A percentile compares a stretch with the other conserved stretches of the same genome.
These are phyloP conservation scores for Quercus mongolica DNA, from an alignment of 306 rosid species.

Conservation along the genomic window DNA sequence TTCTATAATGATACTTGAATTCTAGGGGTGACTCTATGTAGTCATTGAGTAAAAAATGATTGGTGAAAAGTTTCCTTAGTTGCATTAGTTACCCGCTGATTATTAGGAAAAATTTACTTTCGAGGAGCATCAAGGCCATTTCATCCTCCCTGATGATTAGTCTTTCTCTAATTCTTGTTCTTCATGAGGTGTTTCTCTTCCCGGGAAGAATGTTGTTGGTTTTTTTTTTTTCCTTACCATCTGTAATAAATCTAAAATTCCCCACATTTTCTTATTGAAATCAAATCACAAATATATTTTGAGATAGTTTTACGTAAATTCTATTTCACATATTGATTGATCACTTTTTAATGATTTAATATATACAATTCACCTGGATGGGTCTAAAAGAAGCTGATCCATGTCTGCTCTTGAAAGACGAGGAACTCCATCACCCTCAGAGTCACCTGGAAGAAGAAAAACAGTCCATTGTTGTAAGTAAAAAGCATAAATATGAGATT, in stretches of 20 bases:
- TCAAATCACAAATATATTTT: background rate
- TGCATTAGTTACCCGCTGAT: background rate
- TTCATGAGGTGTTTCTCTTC: background rate
- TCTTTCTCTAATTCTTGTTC: background rate
- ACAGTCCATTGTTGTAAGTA: background rate
- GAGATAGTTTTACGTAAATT: background rate
- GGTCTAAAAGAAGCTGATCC: slow-evolving; percentile 63
- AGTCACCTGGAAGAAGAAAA: slow-evolving; percentile 35
- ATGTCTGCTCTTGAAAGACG: slow-evolving; percentile 42
- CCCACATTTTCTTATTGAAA: background rate
- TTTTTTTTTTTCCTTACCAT: background rate
- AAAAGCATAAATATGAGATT: background rate
- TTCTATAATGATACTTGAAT: too few species aligned
- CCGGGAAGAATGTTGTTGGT: background rate
- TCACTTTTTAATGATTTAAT: background rate
- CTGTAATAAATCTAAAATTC: background rate
- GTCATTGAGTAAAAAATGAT: background rate
- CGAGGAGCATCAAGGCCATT: background rate
- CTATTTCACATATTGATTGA: background rate
- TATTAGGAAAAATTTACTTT: background rate
- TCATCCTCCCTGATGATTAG: background rate
- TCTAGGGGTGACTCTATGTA: too few species aligned
- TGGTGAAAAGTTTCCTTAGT: background rate
- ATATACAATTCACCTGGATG: slow-evolving; percentile 57
- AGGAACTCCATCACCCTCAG: slow-evolving; percentile 48